Conservation (phyloP, 352 stramenopile genomes). For the Elongisporangium undulatum region DNA sequence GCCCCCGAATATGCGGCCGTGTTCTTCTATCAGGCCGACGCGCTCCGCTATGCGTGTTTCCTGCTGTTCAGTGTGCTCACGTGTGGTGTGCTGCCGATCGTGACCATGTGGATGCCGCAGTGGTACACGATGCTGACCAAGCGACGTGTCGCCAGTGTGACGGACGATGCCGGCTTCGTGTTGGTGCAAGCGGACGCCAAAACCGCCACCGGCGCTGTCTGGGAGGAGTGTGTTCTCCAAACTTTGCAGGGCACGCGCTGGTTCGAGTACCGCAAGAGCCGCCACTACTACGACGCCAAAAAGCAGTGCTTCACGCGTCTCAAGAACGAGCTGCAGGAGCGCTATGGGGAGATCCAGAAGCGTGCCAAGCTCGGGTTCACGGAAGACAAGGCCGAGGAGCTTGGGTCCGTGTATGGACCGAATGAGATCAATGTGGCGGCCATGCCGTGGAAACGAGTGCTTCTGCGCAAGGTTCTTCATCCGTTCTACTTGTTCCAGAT, state of each 20-base stretch:
- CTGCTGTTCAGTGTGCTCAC: constrained; percentile 29
- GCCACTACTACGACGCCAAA: constrained; percentile 58
- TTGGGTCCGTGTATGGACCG: constrained; percentile 38
- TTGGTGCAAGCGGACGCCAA: constrained; percentile 34
- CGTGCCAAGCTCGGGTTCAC: constrained; percentile 19
- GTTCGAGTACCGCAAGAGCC: constrained; percentile 72
- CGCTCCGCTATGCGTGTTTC: constrained; percentile 9
- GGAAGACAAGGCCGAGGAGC: constrained; percentile 22
- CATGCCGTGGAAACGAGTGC: constrained; percentile 34
- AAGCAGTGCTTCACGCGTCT: constrained; percentile 45
- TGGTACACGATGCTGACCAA: constrained; percentile 53
- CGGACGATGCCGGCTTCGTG: constrained; percentile 43
- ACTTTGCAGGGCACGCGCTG: constrained; percentile 18
- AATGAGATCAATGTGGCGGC: constrained; percentile 56
- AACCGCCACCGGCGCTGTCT: constrained; percentile 20
- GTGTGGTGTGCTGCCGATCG: constrained; percentile 32
- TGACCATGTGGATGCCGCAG: constrained; percentile 52
- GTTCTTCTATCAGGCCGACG: background rate
- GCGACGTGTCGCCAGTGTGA: constrained; percentile 23
- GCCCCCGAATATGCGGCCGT: background rate
- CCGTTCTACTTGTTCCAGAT: constrained; percentile 84
- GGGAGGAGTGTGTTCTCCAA: constrained; percentile 41
- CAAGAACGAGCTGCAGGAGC: constrained; percentile 52
- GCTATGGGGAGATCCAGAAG: constrained; percentile 25
- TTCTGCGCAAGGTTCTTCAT: constrained; percentile 67